Conservation (phyloP, 1,284 basidiomycete species). For the Ustilago nuda region DNA sequence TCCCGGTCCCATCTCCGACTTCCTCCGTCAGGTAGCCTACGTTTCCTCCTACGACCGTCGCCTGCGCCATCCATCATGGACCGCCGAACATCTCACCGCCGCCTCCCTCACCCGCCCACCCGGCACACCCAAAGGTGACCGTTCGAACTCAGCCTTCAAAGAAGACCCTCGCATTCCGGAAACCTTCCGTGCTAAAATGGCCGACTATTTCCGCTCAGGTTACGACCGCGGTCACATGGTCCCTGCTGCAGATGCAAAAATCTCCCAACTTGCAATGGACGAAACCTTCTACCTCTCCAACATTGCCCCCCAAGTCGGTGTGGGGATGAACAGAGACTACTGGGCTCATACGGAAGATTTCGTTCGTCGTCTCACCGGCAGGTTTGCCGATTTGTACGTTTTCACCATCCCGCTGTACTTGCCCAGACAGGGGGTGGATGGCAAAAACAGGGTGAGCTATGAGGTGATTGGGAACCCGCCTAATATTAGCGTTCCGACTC, state of each 20-base stretch:
- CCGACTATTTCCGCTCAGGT: constrained; percentile 84
- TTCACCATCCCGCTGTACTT: constrained; percentile 99
- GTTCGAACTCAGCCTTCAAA: constrained; percentile 77
- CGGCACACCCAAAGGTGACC: constrained; percentile 71
- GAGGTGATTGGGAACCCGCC: constrained; percentile 89
- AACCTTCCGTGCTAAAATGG: constrained; percentile 83
- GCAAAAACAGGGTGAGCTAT: constrained; percentile 92
- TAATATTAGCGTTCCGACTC: constrained; percentile 91
- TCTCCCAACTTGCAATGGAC: constrained; percentile 91
- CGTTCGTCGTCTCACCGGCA: constrained; percentile 85
- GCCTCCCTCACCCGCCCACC: constrained; percentile 71
- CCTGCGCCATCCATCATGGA: constrained; percentile 92
- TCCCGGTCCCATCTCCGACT: constrained; percentile 82
- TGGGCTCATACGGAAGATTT: constrained; percentile 79
- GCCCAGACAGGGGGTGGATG: constrained; percentile 83
- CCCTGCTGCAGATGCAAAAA: constrained; percentile 96
- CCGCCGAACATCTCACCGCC: constrained; percentile 88
- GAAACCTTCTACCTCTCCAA: constrained; percentile 96
- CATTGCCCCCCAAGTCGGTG: constrained; percentile 97
- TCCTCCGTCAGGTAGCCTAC: constrained; percentile 83
- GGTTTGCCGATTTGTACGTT: constrained; percentile 92
- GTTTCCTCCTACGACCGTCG: constrained; percentile 90
- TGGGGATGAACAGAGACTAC: constrained; percentile 97
- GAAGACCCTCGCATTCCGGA: constrained; percentile 85
- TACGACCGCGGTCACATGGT: constrained; percentile 95